Base-by-base conservation (phyloP, 148 eudicot genomes). In the Rhododendron kiyosumense region DNA sequence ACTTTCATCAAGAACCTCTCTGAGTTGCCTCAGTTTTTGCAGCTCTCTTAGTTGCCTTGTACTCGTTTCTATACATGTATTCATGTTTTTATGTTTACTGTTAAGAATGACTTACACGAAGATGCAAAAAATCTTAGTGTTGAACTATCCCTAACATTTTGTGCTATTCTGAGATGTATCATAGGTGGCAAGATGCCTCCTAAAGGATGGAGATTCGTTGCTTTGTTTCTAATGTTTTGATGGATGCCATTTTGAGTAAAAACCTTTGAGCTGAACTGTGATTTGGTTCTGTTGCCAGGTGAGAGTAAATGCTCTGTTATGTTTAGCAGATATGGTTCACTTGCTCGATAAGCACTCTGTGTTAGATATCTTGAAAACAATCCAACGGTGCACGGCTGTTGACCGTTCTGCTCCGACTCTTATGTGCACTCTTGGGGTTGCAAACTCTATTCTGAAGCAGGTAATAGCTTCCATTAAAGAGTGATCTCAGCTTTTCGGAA, bases 371-470 rank as follows among this genome's bases (percentile, higher is more conserved):
- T 88, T 97, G 86, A 95, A 94, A 85, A 97, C 99, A 30, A 93
- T 97, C 82, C 98, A 97, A 85, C 94, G 98, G 81, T 97, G 99
- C 87, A 95, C 99, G 36, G 93, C 98, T 51, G 99, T 97, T 88
- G 99, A 97, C 83, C 94, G 90, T 48, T 95, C 98, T 73, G 93
- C 98, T 85, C 99, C 99, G 79, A 97, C 99, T 83, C 98, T 97
- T 84, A 95, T 97, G 99, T 94, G 96, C 85, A 97, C 98, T 57
- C 98, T 97, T 83, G 93, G 96, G 45, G 95, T 95, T 77, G 94
- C 97, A 79, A 97, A 93, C 89, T 91, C 96, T 48, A 91, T 97
- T 85, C 61, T 95, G 87, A 97, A 97, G 90, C 94, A 94, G 99
- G 99, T 95, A 81, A 28, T 69, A 43, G 34, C 52, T 71, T 89